A percentile compares a stretch with the other conserved stretches of the same genome.
These are phyloP conservation scores for Xylaria venustula DNA, from an alignment of 495 filamentous ascomycete species.

Conservation along the genomic window DNA sequence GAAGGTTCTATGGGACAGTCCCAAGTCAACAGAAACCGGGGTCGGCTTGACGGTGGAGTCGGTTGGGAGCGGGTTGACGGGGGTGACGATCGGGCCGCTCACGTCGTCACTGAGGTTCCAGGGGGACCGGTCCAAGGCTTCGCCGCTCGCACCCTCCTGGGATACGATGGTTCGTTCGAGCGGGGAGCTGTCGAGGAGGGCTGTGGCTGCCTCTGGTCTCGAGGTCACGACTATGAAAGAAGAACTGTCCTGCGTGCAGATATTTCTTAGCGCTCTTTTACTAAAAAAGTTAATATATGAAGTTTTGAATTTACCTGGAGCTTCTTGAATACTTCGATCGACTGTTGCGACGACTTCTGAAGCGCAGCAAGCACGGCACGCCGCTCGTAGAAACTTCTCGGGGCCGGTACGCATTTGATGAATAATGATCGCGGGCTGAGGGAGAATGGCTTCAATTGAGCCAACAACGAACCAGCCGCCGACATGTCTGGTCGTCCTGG, in stretches of 20 bases:
- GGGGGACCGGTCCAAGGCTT: background rate
- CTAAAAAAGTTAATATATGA: background rate
- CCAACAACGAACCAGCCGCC: conserved; percentile 16
- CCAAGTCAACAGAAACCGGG: conserved; percentile 18
- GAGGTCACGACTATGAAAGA: conserved; percentile 40
- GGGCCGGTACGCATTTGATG: conserved; percentile 62
- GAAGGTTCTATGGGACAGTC: conserved; percentile 31
- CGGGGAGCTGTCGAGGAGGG: conserved; percentile 27
- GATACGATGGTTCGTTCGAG: conserved; percentile 16
- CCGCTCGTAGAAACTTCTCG: conserved; percentile 66
- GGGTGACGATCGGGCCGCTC: conserved; percentile 21
- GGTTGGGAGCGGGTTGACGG: conserved; percentile 14
- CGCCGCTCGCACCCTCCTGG: conserved; percentile 13
- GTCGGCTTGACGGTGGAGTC: conserved; percentile 12
- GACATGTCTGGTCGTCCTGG: too few species aligned
- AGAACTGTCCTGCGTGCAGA: conserved; percentile 30
- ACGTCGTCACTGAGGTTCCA: conserved; percentile 20
- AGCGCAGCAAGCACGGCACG: conserved; percentile 68
- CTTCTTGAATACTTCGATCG: conserved; percentile 73
- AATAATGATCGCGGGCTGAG: conserved; percentile 48
- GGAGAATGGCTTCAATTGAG: conserved; percentile 23
- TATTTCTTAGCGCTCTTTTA: background rate
- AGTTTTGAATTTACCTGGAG: conserved; percentile 53
- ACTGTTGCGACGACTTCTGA: conserved; percentile 62
- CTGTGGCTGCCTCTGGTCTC: conserved; percentile 18